Evolutionary conservation across 306 rosid genomes (phyloP).

Genomic region (Begonia fuchsioides): DNA sequence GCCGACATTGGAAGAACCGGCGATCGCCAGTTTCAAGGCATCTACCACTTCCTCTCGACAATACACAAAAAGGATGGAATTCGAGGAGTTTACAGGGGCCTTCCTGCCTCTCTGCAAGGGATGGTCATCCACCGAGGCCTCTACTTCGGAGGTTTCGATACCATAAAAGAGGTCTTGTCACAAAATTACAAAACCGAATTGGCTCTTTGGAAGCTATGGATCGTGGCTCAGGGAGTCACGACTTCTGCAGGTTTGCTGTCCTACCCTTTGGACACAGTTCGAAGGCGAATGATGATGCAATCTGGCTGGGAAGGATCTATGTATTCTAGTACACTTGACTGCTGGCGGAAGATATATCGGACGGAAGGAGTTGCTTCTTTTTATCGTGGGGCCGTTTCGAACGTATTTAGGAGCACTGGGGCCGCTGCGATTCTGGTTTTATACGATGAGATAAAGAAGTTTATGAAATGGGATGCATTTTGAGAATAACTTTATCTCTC

Average conservation of each 20-base stretch:
- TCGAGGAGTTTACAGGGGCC: conserved; percentile 71
- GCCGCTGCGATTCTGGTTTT: conserved; percentile 90
- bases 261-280: conserved; percentile 79
- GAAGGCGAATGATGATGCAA: conserved; percentile 99
- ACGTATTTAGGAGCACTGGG: conserved; percentile 78
- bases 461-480: conserved; percentile 50
- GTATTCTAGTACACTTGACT: conserved; percentile 55
- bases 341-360: conserved; percentile 76
- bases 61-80: conserved; percentile 48
- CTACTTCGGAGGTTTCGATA: conserved; percentile 92
- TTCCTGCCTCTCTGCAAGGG: conserved; percentile 91
- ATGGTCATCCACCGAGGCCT: conserved; percentile 84
- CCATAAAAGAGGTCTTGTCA: conserved; percentile 56
- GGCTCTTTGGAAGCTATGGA: conserved; percentile 74
- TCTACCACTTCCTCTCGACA: conserved; percentile 67
- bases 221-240: conserved; percentile 83
- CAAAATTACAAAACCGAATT: conserved; percentile 34
- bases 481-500: neutral
- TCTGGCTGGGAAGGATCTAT: conserved; percentile 63
- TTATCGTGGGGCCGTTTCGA: conserved; percentile 75
- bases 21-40: conserved; percentile 70
- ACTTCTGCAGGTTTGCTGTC: conserved; percentile 83
- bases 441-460: conserved; percentile 83
- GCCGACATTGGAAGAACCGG: conserved; percentile 74
- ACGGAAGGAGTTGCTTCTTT: conserved; percentile 69